A percentile compares a stretch with the other conserved stretches of the same genome.
phyloP scores from a whole-genome alignment of 257 asterid species.

The Penstemon eatonii region DNA sequence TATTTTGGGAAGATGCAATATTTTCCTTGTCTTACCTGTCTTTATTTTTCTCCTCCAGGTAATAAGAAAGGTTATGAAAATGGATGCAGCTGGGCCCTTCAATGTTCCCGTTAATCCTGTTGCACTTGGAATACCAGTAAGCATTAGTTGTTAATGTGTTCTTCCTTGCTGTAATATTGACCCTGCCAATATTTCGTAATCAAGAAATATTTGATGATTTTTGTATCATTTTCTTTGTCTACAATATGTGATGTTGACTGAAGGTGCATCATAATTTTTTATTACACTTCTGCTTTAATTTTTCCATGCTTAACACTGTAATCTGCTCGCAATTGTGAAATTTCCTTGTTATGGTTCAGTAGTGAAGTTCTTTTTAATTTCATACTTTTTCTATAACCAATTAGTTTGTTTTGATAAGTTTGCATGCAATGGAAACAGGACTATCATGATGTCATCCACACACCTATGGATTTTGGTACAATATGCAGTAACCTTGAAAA shows the following conservation, averaged over 20 bases:
- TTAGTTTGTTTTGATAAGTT: slow-evolving; percentile 2
- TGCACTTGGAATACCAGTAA: slow-evolving; percentile 75
- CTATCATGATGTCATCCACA: slow-evolving; percentile 87
- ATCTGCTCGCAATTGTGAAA: neutral
- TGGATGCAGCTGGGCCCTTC: slow-evolving; percentile 96
- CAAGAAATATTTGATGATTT: no score
- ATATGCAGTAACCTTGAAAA: slow-evolving; percentile 90
- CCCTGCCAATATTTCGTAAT: neutral
- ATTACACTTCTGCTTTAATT: neutral
- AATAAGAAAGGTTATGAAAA: slow-evolving; percentile 83
- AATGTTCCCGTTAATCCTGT: slow-evolving; percentile 86
- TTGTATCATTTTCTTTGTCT: no score
- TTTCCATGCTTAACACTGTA: neutral
- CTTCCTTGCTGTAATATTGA: slow-evolving; percentile 4
- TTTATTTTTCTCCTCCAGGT: slow-evolving; percentile 52
- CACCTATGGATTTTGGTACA: slow-evolving; percentile 99
- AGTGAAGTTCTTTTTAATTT: neutral
- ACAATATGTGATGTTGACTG: neutral
- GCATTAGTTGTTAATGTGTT: slow-evolving; percentile 19
- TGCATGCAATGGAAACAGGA: slow-evolving; percentile 58
- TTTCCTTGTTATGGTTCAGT: slow-evolving; percentile 11
- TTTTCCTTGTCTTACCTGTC: slow-evolving; percentile 15
- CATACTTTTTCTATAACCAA: slow-evolving; percentile 9
- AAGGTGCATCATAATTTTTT: slow-evolving; percentile 11
- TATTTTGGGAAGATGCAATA: slow-evolving; percentile 15